Percentiles rank a stretch among this genome's conserved stretches.
These are phyloP conservation scores for Pleurotus tuber-regium DNA, from an alignment of 768 basidiomycete genomes.

Conservation along the genomic window DNA sequence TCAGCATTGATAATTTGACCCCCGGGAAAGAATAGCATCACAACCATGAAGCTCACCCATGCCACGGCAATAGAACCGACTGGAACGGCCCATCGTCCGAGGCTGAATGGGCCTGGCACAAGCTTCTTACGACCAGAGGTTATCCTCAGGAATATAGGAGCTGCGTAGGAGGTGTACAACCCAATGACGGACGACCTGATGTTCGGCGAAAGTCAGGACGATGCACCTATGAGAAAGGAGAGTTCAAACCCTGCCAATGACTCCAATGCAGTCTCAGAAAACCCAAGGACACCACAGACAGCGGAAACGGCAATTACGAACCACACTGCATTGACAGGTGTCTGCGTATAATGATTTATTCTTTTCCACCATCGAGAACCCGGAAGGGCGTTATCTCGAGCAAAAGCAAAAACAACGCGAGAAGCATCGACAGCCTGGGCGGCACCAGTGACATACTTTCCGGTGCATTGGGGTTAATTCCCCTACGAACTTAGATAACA, in stretches of 20 bases:
- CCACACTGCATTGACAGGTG: slow-evolving; percentile 77
- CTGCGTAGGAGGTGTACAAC: slow-evolving; percentile 63
- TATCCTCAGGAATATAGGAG: slow-evolving; percentile 69
- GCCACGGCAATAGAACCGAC: slow-evolving; percentile 59
- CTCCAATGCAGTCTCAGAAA: slow-evolving; percentile 58
- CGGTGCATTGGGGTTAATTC: background rate
- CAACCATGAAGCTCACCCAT: slow-evolving; percentile 63
- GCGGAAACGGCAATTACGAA: slow-evolving; percentile 57
- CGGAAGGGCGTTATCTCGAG: slow-evolving; percentile 70
- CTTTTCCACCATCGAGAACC: slow-evolving; percentile 70
- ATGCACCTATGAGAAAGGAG: background rate
- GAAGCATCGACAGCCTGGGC: slow-evolving; percentile 76
- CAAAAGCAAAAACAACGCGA: slow-evolving; percentile 73
- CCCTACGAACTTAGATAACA: background rate
- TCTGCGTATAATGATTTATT: slow-evolving; percentile 57
- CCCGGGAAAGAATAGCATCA: slow-evolving; percentile 59
- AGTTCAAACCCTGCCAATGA: slow-evolving; percentile 62
- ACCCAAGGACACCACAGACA: slow-evolving; percentile 63
- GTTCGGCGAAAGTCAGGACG: slow-evolving; percentile 1
- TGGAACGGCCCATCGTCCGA: slow-evolving; percentile 60
- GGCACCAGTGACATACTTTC: slow-evolving; percentile 67
- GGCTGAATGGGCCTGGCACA: slow-evolving; percentile 55
- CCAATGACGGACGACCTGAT: slow-evolving; percentile 68
- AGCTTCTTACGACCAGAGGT: slow-evolving; percentile 63
- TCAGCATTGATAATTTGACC: slow-evolving; percentile 34